Conservation (phyloP, 192 early-diverging fungal species). For the Phlyctochytrium arcticum region DNA sequence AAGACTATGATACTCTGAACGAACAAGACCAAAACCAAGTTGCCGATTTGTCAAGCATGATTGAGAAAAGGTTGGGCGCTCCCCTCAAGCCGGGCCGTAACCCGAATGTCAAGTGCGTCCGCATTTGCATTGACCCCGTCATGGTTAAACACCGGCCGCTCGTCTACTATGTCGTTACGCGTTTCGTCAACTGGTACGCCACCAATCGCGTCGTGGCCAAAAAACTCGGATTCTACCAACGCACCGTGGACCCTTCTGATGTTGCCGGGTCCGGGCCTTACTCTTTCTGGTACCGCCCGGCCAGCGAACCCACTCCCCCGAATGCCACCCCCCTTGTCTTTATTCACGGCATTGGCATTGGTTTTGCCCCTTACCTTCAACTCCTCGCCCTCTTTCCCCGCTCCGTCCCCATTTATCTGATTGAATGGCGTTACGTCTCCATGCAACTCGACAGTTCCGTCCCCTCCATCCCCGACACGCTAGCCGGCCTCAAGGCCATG, state of each 20-base stretch:
- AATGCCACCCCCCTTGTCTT: constrained; percentile 17
- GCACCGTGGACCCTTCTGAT: not conserved
- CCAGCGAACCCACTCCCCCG: not conserved
- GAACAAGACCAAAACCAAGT: not conserved
- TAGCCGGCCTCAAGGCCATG: constrained; percentile 45
- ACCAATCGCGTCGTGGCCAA: not conserved
- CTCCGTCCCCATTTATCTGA: constrained; percentile 27
- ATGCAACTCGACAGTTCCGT: constrained; percentile 59
- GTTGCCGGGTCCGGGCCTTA: not conserved
- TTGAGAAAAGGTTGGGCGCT: not conserved
- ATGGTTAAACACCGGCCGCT: constrained; percentile 54
- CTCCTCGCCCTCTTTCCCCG: constrained; percentile 46
- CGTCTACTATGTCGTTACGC: constrained; percentile 45
- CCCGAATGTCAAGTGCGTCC: constrained; percentile 39
- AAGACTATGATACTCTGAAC: not conserved
- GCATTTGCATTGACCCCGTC: constrained; percentile 55
- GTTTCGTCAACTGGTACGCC: not conserved
- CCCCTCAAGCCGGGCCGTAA: not conserved
- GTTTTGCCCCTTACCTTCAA: constrained; percentile 52
- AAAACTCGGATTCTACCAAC: not conserved
- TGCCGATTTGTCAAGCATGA: not conserved
- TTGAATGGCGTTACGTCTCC: constrained; percentile 58
- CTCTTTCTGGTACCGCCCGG: constrained; percentile 7
- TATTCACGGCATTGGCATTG: constrained; percentile 54
- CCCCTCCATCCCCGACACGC: constrained; percentile 50